Percentiles rank a stretch among this genome's conserved stretches.
phyloP scores from a whole-genome alignment of 2,329 filamentous ascomycete genomes.

The Ploettnerulaceae sp. region DNA sequence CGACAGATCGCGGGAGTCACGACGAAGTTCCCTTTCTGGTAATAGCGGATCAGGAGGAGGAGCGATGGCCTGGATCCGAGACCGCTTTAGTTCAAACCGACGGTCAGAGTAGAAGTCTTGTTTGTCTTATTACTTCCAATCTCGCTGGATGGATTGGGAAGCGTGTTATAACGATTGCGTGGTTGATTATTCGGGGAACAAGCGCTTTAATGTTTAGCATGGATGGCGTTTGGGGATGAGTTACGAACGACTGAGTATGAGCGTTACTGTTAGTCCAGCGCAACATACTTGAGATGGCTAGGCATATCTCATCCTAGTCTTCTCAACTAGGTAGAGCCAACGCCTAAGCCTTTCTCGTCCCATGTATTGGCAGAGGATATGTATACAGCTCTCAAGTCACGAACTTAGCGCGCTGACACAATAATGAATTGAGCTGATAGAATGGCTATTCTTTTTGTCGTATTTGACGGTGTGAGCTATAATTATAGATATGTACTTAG shows the following conservation, averaged over 20 bases:
- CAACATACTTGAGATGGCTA: background rate
- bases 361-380: no score
- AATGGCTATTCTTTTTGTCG: no score
- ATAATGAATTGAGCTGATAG: no score
- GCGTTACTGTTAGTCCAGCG: no score
- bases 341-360: no score
- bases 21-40: slow-evolving; percentile 23
- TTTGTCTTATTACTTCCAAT: background rate
- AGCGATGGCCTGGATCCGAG: slow-evolving; percentile 26
- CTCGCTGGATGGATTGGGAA: background rate
- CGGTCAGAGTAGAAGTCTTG: slow-evolving; percentile 16
- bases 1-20: slow-evolving; percentile 23
- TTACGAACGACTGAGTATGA: no score
- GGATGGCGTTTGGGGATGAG: slow-evolving; percentile 11
- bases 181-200: slow-evolving; percentile 3
- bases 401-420: no score
- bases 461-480: no score
- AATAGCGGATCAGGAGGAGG: slow-evolving; percentile 14
- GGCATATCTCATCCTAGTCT: background rate
- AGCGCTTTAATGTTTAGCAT: slow-evolving; percentile 10
- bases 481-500: slow-evolving; percentile 44
- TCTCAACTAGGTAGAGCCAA: background rate
- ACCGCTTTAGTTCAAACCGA: slow-evolving; percentile 23
- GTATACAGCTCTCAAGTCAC: no score
- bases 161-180: background rate